Evolutionary conservation across 2,329 filamentous ascomycete genomes (phyloP).

Genomic region (Colletotrichum caudatum): DNA sequence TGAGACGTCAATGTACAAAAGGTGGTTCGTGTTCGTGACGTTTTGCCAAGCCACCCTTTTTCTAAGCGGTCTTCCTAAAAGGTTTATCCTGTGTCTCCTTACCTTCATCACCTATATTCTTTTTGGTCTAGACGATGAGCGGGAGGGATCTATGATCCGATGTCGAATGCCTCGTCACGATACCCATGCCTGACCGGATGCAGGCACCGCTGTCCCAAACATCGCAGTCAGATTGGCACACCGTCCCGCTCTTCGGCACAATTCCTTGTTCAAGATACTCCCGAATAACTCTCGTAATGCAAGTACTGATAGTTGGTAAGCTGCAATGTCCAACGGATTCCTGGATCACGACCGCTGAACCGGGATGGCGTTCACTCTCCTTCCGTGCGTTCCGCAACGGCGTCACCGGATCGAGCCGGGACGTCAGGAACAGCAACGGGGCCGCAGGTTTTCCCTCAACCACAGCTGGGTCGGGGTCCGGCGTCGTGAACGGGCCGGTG

Average conservation of each 20-base stretch:
- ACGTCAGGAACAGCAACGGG: conserved; percentile 59
- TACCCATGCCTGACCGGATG: conserved; percentile 14
- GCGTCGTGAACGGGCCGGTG: conserved; percentile 51
- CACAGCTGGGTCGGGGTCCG: conserved; percentile 43
- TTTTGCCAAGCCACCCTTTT: not conserved
- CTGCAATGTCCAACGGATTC: conserved; percentile 49
- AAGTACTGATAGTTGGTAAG: conserved; percentile 36
- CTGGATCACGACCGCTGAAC: conserved; percentile 48
- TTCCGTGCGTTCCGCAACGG: conserved; percentile 54
- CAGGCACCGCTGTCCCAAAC: conserved; percentile 39
- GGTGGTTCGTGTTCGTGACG: not conserved
- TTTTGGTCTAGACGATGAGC: not conserved
- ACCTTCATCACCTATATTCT: fast-evolving
- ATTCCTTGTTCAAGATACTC: conserved; percentile 49
- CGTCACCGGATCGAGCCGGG: conserved; percentile 60
- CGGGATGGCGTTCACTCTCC: conserved; percentile 47
- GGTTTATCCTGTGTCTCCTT: no score
- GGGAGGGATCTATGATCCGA: not conserved
- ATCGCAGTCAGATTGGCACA: conserved; percentile 44
- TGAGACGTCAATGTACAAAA: no score
- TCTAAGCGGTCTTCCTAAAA: no score
- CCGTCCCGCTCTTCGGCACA: conserved; percentile 45
- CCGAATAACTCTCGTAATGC: conserved; percentile 44
- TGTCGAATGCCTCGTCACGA: not conserved
- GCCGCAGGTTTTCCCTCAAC: conserved; percentile 51